Conservation (phyloP, 2,329 filamentous ascomycete species). For the Alternaria conjuncta region DNA sequence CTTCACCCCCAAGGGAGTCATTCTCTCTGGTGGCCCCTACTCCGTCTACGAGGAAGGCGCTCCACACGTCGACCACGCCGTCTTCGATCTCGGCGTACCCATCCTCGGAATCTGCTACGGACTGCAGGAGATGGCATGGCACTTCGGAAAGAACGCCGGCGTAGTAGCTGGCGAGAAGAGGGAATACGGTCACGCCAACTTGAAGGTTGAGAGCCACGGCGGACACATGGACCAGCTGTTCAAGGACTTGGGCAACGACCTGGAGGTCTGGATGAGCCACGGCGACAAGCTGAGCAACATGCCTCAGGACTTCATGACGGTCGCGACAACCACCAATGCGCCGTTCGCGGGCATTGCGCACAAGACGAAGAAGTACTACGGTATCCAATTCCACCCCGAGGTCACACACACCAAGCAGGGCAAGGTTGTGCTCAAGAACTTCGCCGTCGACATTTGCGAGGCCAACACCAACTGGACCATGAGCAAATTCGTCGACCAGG, state of each 20-base stretch:
- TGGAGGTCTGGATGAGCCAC: slow-evolving; percentile 86
- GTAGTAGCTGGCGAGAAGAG: slow-evolving; percentile 71
- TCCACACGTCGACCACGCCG: slow-evolving; percentile 79
- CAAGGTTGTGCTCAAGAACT: slow-evolving; percentile 77
- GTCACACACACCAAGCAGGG: slow-evolving; percentile 76
- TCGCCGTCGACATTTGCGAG: slow-evolving; percentile 80
- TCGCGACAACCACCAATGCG: slow-evolving; percentile 78
- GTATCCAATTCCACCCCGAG: slow-evolving; percentile 91
- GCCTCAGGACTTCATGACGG: slow-evolving; percentile 73
- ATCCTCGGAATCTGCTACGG: slow-evolving; percentile 69
- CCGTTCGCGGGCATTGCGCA: slow-evolving; percentile 82
- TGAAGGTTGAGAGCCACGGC: slow-evolving; percentile 65
- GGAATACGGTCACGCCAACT: slow-evolving; percentile 74
- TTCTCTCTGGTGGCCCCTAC: slow-evolving; percentile 74
- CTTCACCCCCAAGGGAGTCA: slow-evolving; percentile 84
- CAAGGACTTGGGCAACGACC: slow-evolving; percentile 71
- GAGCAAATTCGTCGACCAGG: slow-evolving; percentile 79
- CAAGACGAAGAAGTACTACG: slow-evolving; percentile 72
- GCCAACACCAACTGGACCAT: slow-evolving; percentile 83
- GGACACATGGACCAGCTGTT: slow-evolving; percentile 79
- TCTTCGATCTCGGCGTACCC: slow-evolving; percentile 75
- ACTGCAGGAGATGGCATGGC: slow-evolving; percentile 76
- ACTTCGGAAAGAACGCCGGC: slow-evolving; percentile 63
- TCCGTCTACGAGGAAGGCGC: slow-evolving; percentile 83
- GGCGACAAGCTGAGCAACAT: slow-evolving; percentile 81